phyloP scores from a whole-genome alignment of 2,329 filamentous ascomycete genomes.

The Colletotrichum sp. region DNA sequence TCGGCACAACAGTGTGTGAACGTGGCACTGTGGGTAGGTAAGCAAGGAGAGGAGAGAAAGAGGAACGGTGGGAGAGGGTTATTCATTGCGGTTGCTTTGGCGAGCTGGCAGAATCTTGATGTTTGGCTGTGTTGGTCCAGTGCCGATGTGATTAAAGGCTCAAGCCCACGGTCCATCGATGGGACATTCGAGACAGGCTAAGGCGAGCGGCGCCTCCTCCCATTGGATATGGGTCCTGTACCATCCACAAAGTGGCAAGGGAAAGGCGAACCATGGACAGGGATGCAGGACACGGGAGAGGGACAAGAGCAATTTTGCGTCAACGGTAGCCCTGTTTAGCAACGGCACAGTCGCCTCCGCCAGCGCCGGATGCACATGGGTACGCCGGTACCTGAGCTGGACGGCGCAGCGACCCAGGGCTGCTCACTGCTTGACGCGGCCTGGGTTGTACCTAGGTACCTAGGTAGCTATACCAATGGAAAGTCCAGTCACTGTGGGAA shows the following conservation, averaged over 20 bases:
- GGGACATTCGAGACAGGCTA: slow-evolving; percentile 19
- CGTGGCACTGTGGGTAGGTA: too few relatives aligned
- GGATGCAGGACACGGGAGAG: slow-evolving; percentile 1
- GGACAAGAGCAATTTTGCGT: neutral
- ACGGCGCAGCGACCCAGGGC: neutral
- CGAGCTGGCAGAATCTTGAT: neutral
- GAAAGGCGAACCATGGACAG: neutral
- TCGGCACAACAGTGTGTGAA: too few relatives aligned
- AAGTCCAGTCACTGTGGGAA: too few relatives aligned
- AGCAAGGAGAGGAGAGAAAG: too few relatives aligned
- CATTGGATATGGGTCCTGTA: slow-evolving; percentile 10
- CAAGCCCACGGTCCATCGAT: neutral
- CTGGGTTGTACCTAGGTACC: neutral
- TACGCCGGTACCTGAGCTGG: neutral
- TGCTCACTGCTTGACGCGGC: too few relatives aligned
- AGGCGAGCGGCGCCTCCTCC: neutral
- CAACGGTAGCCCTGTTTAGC: neutral
- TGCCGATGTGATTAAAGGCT: slow-evolving; percentile 20
- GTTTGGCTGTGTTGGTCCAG: slow-evolving; percentile 3
- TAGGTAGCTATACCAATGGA: neutral
- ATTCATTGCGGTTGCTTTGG: neutral
- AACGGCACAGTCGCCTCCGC: neutral
- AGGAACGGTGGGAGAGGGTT: too few relatives aligned
- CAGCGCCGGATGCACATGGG: too few relatives aligned
- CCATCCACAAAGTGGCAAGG: slow-evolving; percentile 8